Percentiles rank a stretch among this genome's conserved stretches.
Evolutionary conservation across 176 grass and related monocot species (phyloP).

Genomic region (Zea luxurians): DNA sequence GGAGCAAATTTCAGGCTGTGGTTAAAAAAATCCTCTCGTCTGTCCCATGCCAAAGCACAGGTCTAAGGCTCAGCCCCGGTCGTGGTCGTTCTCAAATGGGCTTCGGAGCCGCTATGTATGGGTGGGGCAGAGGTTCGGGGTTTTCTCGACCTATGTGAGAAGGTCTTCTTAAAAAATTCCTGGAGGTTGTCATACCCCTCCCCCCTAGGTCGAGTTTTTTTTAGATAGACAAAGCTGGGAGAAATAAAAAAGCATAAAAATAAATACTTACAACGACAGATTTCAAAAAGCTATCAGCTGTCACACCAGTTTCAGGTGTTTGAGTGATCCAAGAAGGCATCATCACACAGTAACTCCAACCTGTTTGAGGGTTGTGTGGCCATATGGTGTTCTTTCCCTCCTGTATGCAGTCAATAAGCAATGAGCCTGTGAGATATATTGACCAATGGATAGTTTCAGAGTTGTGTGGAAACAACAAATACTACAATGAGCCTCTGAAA

Average conservation of each 20-base stretch:
- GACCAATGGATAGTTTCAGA: neutral
- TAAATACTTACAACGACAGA: conserved; percentile 84
- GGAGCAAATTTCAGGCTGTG: too few species aligned
- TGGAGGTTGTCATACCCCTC: too few species aligned
- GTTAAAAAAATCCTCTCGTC: too few species aligned
- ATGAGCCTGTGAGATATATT: conserved; percentile 5
- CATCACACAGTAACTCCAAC: conserved; percentile 96
- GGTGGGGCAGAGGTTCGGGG: too few species aligned
- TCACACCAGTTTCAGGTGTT: conserved; percentile 66
- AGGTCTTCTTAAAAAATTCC: too few species aligned
- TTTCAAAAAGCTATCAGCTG: conserved; percentile 85
- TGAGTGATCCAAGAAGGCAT: conserved; percentile 90
- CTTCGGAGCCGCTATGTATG: too few species aligned
- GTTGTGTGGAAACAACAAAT: conserved; percentile 12
- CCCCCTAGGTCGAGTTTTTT: too few species aligned
- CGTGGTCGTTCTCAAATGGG: too few species aligned
- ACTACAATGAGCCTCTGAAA: neutral
- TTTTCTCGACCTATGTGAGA: too few species aligned
- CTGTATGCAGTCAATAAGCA: conserved; percentile 41
- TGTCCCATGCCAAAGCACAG: too few species aligned
- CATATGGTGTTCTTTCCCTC: conserved; percentile 89
- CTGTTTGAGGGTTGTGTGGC: conserved; percentile 95
- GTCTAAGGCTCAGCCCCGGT: too few species aligned
- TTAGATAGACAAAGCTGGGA: neutral
- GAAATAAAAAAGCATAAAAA: conserved; percentile 33